Evolutionary conservation across 192 early-diverging fungal species (phyloP).

Genomic region (Coemansia guatemalensis): DNA sequence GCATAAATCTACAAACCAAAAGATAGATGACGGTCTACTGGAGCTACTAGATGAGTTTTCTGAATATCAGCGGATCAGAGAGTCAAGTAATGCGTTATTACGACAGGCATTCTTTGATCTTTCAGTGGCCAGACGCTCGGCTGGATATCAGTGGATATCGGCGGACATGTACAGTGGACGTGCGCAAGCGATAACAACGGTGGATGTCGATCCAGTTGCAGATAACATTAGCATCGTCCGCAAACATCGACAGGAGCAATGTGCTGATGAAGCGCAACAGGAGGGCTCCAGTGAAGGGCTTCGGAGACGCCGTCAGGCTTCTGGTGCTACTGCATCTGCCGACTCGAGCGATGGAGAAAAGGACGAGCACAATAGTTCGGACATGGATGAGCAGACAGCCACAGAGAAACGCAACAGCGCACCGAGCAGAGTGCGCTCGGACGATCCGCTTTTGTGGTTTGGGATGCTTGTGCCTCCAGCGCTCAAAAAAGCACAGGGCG

Average conservation of each 20-base stretch:
- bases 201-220: constrained; percentile 7
- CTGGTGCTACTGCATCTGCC: background rate
- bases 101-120: constrained; percentile 43
- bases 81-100: constrained; percentile 4
- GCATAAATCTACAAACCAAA: background rate
- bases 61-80: constrained; percentile 34
- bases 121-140: constrained; percentile 35
- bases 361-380: constrained; percentile 3
- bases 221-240: background rate
- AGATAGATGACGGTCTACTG: constrained; percentile 20
- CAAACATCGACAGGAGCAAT: background rate
- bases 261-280: constrained; percentile 2
- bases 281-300: background rate
- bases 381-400: background rate
- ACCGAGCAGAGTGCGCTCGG: background rate
- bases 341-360: background rate
- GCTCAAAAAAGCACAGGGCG: constrained; percentile 41
- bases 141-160: constrained; percentile 50
- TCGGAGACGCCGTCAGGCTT: background rate
- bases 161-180: constrained; percentile 35
- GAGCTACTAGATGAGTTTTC: constrained; percentile 21
- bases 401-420: background rate
- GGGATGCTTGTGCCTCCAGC: constrained; percentile 51
- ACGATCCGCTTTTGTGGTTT: constrained; percentile 51
- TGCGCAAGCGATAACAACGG: constrained; percentile 35